phyloP scores from a whole-genome alignment of 176 grass and related monocot genomes.

The Carex scoparia region DNA sequence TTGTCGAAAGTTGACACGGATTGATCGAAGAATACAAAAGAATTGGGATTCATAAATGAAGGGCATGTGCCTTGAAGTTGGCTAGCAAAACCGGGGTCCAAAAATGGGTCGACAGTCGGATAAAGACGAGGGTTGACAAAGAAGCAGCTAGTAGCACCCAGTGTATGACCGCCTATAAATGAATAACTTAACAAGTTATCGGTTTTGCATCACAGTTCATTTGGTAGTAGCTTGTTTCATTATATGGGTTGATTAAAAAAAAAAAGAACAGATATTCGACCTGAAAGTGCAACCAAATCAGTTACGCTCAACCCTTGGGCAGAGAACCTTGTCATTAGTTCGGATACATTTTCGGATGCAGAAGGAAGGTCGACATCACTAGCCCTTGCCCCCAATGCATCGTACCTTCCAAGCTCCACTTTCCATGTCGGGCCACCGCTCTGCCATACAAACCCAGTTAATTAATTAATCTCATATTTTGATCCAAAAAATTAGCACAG shows the following conservation, averaged over 20 bases:
- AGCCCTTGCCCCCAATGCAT: conserved; percentile 44
- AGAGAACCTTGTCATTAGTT: conserved; percentile 41
- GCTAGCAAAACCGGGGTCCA: conserved; percentile 30
- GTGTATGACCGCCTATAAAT: conserved; percentile 49
- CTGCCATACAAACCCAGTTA: background rate
- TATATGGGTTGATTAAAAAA: background rate
- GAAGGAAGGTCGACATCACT: conserved; percentile 40
- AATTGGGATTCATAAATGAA: conserved; percentile 16
- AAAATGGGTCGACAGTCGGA: conserved; percentile 21
- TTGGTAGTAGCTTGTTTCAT: background rate
- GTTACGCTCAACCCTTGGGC: conserved; percentile 43
- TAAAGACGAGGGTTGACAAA: conserved; percentile 55
- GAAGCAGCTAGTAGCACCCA: conserved; percentile 60
- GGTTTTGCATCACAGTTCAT: background rate
- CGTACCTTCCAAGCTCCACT: conserved; percentile 71
- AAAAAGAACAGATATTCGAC: background rate
- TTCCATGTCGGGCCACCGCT: conserved; percentile 56
- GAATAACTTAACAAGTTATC: background rate
- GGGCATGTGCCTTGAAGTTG: conserved; percentile 54
- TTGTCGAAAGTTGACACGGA: conserved; percentile 55
- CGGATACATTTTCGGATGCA: conserved; percentile 31
- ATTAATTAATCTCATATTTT: background rate
- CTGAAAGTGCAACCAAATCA: conserved; percentile 73
- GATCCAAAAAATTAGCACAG: background rate
- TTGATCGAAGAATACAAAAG: conserved; percentile 59